Base-by-base conservation (phyloP, 78 protist species). In the Carpediemonas membranifera region DNA sequence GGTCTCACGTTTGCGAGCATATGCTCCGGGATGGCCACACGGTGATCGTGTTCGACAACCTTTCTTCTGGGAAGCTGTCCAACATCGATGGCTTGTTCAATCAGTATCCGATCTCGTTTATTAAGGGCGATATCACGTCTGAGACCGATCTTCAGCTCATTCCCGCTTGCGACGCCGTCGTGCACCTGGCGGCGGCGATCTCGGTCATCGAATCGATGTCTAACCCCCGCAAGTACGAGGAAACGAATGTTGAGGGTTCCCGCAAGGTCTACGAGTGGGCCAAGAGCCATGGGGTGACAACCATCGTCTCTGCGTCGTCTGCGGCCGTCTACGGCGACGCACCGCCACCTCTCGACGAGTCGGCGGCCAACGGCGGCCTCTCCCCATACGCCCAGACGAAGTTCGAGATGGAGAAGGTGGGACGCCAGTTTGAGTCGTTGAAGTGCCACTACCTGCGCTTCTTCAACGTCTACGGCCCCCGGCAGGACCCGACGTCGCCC, bases 351-450 rank as follows among this genome's bases (percentile, higher is more conserved):
- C 1, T 41, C 21, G 3, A 1, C 13, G 81, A 76, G 53, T 1
- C 7, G 1, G 9, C 1, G 3, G 31, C 7, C 30, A 1, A 13
- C 24, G 35, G 47, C 3, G 27, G 65, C n/a, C 11, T 55, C 28
- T 69, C 76, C n/a, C 81, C 81, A 28, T 76, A 76, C 55, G 81
- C 76, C 27, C 13, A 30, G 34, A 54, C 76, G 15, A 76, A 76
- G 28, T 33, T 15, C 31, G 7, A 44, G 65, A 76, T 59, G 81
- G 81, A 60, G 77, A 5, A 30, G 7, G 1, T 68, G 24, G n/a
- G 28, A 5, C 7, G 54, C 57, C 2, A 9, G 59, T 1, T 16
- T 21, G 39, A n/a, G 9, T 35, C 33, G 2, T 14, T 76, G 31
- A 25, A 24, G 5, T 7, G 27, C 14, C 27, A 24, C 11, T 27